Percentiles rank a stretch among this genome's conserved stretches.
phyloP scores from a whole-genome alignment of 139 green algal genomes.

The Picochlorum sp. region DNA sequence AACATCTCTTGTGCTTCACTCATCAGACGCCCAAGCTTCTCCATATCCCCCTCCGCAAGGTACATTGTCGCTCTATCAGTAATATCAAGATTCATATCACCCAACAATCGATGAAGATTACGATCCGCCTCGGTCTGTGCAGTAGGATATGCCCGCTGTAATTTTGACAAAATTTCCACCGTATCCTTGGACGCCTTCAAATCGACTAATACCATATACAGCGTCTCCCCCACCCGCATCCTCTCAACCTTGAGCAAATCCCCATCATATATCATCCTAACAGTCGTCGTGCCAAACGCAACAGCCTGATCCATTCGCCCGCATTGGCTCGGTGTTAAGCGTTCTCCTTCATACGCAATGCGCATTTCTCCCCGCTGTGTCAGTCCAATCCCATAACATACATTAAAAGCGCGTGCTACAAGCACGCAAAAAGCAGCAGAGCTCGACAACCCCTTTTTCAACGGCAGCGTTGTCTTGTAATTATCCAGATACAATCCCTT shows the following conservation, averaged over 20 bases:
- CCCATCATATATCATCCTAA: conserved; percentile 55
- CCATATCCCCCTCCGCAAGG: conserved; percentile 35
- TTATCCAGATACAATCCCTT: conserved; percentile 48
- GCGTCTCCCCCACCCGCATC: conserved; percentile 4
- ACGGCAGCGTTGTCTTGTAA: conserved; percentile 53
- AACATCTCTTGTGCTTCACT: conserved; percentile 50
- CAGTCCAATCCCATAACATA: conserved; percentile 44
- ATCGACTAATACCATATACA: conserved; percentile 42
- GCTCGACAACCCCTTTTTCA: conserved; percentile 61
- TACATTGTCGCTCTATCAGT: conserved; percentile 24
- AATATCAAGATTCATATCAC: conserved; percentile 32
- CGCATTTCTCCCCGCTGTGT: conserved; percentile 60
- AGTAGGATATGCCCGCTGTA: conserved; percentile 47
- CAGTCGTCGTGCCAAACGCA: conserved; percentile 46
- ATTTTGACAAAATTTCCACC: conserved; percentile 44
- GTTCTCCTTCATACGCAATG: conserved; percentile 56
- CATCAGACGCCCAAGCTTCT: conserved; percentile 40
- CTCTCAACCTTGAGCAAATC: conserved; percentile 39
- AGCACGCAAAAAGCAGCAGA: conserved; percentile 65
- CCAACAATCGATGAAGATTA: conserved; percentile 44
- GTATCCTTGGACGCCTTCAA: conserved; percentile 53
- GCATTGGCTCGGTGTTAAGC: conserved; percentile 50
- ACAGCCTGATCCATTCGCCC: conserved; percentile 63
- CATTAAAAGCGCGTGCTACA: conserved; percentile 51
- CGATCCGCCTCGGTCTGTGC: conserved; percentile 12